Evolutionary conservation across 805 yeast species (phyloP).

Genomic region (Pichia californica): DNA sequence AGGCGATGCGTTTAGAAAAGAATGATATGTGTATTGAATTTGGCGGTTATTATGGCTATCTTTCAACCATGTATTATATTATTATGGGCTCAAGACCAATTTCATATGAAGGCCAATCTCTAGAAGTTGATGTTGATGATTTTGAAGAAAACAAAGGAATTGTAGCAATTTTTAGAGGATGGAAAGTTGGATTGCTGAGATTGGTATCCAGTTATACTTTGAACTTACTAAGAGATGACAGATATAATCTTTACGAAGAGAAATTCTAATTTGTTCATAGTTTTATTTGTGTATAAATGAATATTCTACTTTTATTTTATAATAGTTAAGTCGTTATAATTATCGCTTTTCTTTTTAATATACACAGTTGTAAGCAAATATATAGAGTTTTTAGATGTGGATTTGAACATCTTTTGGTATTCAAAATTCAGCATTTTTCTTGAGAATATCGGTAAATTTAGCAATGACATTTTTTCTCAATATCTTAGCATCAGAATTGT

Average conservation of each 20-base stretch:
- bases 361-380: too few relatives aligned
- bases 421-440: slow-evolving; percentile 6
- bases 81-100: slow-evolving; percentile 32
- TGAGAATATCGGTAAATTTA: slow-evolving; percentile 13
- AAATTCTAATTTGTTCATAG: slow-evolving; percentile 21
- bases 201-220: slow-evolving; percentile 81
- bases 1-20: slow-evolving; percentile 37
- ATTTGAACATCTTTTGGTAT: not conserved
- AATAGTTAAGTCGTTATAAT: too few relatives aligned
- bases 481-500: not conserved
- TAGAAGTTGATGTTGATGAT: slow-evolving; percentile 29
- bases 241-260: slow-evolving; percentile 36
- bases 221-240: slow-evolving; percentile 47
- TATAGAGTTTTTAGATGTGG: too few relatives aligned
- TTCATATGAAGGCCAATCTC: slow-evolving; percentile 19
- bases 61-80: slow-evolving; percentile 46
- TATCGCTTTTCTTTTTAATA: too few relatives aligned
- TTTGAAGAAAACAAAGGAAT: slow-evolving; percentile 37
- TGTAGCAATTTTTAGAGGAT: slow-evolving; percentile 71
- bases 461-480: slow-evolving; percentile 8
- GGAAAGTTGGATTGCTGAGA: slow-evolving; percentile 82
- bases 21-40: slow-evolving; percentile 55
- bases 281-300: too few relatives aligned
- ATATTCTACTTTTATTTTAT: too few relatives aligned
- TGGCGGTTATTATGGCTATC: slow-evolving; percentile 48